Conservation (phyloP, 345 rosid species). For the Cardamine resedifolia region DNA sequence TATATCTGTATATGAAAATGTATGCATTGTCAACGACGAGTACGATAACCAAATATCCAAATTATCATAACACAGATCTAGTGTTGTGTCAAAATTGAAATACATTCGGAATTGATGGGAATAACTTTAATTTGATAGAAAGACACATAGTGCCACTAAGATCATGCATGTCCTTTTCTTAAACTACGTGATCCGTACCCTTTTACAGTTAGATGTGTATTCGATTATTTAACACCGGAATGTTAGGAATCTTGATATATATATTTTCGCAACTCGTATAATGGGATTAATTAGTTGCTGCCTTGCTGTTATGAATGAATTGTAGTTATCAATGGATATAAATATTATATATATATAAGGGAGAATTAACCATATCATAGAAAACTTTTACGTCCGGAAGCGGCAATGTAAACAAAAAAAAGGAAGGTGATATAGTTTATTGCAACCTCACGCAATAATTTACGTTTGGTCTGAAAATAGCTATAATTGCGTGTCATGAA, state of each 20-base stretch:
- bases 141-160: neutral
- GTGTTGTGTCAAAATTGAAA: neutral
- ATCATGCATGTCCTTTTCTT: conserved; percentile 14
- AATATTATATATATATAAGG: neutral
- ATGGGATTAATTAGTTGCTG: neutral
- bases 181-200: neutral
- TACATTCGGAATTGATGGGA: neutral
- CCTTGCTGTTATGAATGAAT: neutral
- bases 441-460: no score
- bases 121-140: neutral
- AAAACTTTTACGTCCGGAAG: neutral
- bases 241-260: neutral
- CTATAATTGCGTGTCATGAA: conserved; percentile 26
- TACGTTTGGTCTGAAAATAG: conserved; percentile 18
- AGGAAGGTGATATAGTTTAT: conserved; percentile 5
- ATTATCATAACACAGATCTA: neutral
- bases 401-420: neutral
- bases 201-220: conserved; percentile 4
- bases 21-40: neutral
- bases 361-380: neutral
- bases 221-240: conserved; percentile 6
- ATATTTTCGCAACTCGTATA: neutral
- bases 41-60: neutral
- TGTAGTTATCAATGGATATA: neutral
- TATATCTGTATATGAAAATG: neutral